Evolutionary conservation across 768 basidiomycete species (phyloP), one percentile per base, ranked within the genome.

Genomic region (Pulveroboletus sp.): DNA sequence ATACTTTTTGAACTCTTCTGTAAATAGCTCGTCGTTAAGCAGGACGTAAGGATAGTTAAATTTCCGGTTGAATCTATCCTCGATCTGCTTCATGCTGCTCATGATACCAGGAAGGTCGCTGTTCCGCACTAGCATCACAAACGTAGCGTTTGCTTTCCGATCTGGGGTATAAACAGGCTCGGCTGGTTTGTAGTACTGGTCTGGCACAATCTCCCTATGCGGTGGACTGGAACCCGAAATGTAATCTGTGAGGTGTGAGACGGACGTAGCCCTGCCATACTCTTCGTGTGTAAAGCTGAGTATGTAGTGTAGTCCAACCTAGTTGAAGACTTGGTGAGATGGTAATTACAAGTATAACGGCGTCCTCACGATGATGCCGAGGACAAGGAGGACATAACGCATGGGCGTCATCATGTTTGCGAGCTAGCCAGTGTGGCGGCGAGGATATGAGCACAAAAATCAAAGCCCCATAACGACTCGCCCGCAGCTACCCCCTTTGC

Each of bases 21-120:
- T 72, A 66, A 95, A 95, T 0, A 81, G 79, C 53, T 80, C 79
- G 41, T 97, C 93, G 63, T 95, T 95, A 51, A 97, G 72, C 69
- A 97, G 87, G 21, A 92, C 84, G 66, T 89, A 97, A 5, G 91
- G 90, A 60, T 97, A 95, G 19, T 78, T 75, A 57, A 80, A 87
- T 51, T 75, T 78, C 37, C 74, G 71, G 68, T 97, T 97, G 72
- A 97, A 97, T 34, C 87, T 74, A 62, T 90, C 86, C 69, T 98
- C 95, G 69, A 92, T 69, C 64, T 87, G 79, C 53, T 78, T 78
- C 56, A 93, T 82, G 53, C 84, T 85, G 33, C 70, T 68, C 45
- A 87, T 67, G 37, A 84, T 78, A 16, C 76, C 75, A n/a, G 75
- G 54, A 7, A 85, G 55, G 50, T 90, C 87, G 27, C 70, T 68